Percentiles rank a stretch among this genome's conserved stretches.
These are phyloP conservation scores for Phytophthora pisi DNA, from an alignment of 352 stramenopile species.

Conservation along the genomic window DNA sequence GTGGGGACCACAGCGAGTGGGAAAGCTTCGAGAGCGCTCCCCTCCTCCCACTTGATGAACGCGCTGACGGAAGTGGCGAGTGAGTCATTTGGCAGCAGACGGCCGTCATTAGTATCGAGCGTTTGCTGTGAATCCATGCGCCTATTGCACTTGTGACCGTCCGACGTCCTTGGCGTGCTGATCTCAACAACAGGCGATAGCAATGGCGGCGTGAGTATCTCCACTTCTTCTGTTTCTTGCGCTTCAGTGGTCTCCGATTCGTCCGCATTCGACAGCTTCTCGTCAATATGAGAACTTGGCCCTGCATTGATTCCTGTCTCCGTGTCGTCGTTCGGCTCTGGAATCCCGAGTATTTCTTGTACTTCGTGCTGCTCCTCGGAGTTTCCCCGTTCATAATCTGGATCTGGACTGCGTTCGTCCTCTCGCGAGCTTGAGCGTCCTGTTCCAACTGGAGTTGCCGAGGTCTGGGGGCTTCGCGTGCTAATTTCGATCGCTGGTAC, in stretches of 20 bases:
- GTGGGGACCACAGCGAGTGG: conserved; percentile 19
- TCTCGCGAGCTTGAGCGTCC: not conserved
- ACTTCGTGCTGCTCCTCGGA: not conserved
- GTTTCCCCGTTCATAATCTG: not conserved
- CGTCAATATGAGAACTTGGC: not conserved
- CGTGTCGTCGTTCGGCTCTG: too few species aligned
- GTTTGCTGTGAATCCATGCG: not conserved
- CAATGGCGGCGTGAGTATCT: not conserved
- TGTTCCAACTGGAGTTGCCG: not conserved
- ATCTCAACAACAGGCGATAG: conserved; percentile 25
- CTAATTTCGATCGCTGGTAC: conserved; percentile 11
- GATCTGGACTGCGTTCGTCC: not conserved
- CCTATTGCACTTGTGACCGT: conserved; percentile 1
- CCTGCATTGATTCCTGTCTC: too few species aligned
- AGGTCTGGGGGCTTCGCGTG: conserved; percentile 6
- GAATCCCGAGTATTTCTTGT: not conserved
- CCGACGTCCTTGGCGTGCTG: conserved; percentile 6
- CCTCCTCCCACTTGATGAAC: conserved; percentile 34
- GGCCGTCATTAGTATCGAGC: not conserved
- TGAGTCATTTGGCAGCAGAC: not conserved
- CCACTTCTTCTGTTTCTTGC: not conserved
- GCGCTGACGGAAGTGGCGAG: not conserved
- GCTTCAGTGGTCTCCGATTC: not conserved
- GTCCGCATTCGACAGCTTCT: not conserved
- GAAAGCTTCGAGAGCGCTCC: conserved; percentile 19